Conservation (phyloP, 2,329 filamentous ascomycete species). For the Coccinonectria pachysandricola region DNA sequence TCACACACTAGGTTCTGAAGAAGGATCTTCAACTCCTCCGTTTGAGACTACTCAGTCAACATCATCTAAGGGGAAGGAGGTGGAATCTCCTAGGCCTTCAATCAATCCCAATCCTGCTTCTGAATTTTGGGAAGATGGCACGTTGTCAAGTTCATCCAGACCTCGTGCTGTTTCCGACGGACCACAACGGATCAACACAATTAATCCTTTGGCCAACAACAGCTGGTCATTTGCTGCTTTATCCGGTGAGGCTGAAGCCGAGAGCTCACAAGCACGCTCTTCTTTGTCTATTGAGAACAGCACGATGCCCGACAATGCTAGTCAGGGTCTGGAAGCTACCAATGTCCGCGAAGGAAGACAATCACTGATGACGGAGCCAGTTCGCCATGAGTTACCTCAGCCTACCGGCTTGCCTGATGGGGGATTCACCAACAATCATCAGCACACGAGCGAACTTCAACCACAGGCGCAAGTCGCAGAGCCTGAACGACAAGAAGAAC, state of each 20-base stretch:
- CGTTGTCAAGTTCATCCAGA: constrained; percentile 21
- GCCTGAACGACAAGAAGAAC: constrained; percentile 7
- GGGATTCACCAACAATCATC: not conserved
- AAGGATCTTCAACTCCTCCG: constrained; percentile 5
- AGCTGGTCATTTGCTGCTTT: constrained; percentile 48
- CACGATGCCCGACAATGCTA: not conserved
- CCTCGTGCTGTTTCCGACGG: constrained; percentile 50
- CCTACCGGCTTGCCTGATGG: not conserved
- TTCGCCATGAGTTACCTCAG: too few relatives aligned
- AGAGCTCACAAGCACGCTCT: constrained; percentile 1
- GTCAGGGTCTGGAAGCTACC: not conserved
- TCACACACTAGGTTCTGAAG: constrained; percentile 16
- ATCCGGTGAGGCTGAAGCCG: constrained; percentile 14
- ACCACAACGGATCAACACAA: constrained; percentile 30
- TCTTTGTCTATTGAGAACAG: not conserved
- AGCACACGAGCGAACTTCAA: not conserved
- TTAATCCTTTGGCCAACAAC: constrained; percentile 47
- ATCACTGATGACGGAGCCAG: too few relatives aligned
- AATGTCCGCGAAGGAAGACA: not conserved
- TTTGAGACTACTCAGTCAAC: constrained; percentile 1
- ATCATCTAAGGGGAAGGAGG: constrained; percentile 19
- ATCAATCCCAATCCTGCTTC: constrained; percentile 4
- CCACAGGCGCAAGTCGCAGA: constrained; percentile 5
- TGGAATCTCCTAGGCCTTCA: constrained; percentile 4
- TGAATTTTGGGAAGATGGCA: constrained; percentile 6